Conservation (phyloP, 2,329 filamentous ascomycete genomes). For the Fusarium pininemorale region DNA sequence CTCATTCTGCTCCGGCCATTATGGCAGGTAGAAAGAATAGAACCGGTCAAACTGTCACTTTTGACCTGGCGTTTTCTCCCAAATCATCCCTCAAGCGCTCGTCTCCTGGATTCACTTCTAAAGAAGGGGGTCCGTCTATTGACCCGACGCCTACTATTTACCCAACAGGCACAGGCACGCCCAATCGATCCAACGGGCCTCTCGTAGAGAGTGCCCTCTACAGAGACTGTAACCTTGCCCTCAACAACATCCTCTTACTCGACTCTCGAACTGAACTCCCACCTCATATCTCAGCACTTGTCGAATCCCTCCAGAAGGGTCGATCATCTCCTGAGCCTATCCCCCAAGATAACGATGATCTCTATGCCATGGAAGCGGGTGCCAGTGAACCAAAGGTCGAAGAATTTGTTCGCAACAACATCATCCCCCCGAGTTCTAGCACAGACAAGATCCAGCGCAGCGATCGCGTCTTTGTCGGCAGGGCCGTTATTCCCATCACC, state of each 20-base stretch:
- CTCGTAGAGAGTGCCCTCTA: slow-evolving; percentile 3
- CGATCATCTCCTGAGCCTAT: background rate
- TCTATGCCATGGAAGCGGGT: background rate
- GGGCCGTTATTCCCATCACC: background rate
- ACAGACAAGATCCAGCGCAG: background rate
- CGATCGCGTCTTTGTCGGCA: background rate
- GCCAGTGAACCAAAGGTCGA: background rate
- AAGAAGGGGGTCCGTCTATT: background rate
- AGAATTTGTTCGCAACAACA: background rate
- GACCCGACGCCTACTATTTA: background rate
- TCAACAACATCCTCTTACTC: background rate
- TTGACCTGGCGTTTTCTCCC: background rate
- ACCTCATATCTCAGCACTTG: background rate
- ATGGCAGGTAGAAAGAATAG: background rate
- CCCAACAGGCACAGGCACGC: background rate
- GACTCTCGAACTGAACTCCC: background rate
- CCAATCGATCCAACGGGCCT: background rate
- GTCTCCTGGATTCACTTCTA: background rate
- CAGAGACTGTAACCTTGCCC: background rate
- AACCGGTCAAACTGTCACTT: background rate
- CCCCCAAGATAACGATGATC: background rate
- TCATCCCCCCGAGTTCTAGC: background rate
- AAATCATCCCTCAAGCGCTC: background rate
- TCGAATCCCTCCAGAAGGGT: background rate
- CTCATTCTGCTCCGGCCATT: slow-evolving; percentile 2